phyloP scores from a whole-genome alignment of 768 basidiomycete species.

The Suillus hirtellus region DNA sequence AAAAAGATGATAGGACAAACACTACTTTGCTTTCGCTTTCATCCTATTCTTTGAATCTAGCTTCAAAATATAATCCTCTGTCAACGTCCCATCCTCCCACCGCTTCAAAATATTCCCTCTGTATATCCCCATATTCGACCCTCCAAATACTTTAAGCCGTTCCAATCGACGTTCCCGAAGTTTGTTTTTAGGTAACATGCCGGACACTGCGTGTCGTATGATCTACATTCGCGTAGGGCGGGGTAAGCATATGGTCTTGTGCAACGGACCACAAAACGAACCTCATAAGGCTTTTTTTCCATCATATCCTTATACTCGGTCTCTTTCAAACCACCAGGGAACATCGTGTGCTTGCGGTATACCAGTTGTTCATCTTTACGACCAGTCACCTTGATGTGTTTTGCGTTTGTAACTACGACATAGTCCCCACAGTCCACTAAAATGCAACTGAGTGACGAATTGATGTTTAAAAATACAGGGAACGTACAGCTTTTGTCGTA shows the following conservation, averaged over 20 bases:
- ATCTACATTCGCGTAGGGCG: slow-evolving; percentile 53
- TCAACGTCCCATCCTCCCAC: slow-evolving; percentile 81
- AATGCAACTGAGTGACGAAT: background rate
- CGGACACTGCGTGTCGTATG: slow-evolving; percentile 92
- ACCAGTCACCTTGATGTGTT: slow-evolving; percentile 83
- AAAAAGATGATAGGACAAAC: slow-evolving; percentile 10
- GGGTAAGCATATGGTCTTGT: background rate
- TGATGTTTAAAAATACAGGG: background rate
- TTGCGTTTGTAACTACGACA: slow-evolving; percentile 90
- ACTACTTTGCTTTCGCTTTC: slow-evolving; percentile 20
- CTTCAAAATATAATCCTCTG: slow-evolving; percentile 35
- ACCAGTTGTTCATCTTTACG: slow-evolving; percentile 84
- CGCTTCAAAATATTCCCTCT: slow-evolving; percentile 76
- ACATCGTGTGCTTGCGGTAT: slow-evolving; percentile 91
- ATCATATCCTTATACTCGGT: slow-evolving; percentile 84
- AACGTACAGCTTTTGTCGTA: slow-evolving; percentile 86
- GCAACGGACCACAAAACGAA: slow-evolving; percentile 28
- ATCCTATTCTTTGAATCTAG: slow-evolving; percentile 24
- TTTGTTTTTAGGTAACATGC: slow-evolving; percentile 99
- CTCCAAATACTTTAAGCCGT: slow-evolving; percentile 86
- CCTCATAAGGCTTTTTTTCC: slow-evolving; percentile 85
- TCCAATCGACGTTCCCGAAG: slow-evolving; percentile 87
- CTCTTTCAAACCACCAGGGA: slow-evolving; percentile 91
- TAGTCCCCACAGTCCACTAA: slow-evolving; percentile 97
- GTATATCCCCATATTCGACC: slow-evolving; percentile 73